These are phyloP conservation scores for Cladosporium oxysporum DNA, from an alignment of 2,329 filamentous ascomycete genomes.

Conservation along the genomic window DNA sequence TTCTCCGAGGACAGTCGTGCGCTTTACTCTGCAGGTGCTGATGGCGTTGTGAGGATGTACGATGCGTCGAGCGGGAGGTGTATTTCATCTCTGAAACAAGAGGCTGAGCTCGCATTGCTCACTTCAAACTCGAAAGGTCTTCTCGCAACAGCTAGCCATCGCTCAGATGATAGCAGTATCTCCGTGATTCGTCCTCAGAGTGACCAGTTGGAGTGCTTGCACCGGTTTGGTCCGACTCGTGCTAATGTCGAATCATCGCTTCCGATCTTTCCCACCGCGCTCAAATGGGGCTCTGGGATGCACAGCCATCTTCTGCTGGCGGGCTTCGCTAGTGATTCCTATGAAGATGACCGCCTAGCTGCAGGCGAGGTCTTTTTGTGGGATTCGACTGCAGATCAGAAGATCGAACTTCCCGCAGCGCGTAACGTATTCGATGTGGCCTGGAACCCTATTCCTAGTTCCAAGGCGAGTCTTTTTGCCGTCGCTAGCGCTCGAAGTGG, in stretches of 20 bases:
- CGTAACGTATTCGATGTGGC: slow-evolving; percentile 60
- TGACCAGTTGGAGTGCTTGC: background rate
- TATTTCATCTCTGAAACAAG: background rate
- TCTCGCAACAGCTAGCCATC: slow-evolving; percentile 52
- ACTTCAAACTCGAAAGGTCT: slow-evolving; percentile 43
- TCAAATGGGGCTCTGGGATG: slow-evolving; percentile 50
- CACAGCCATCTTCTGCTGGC: slow-evolving; percentile 52
- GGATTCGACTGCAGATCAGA: slow-evolving; percentile 47
- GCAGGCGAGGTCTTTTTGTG: slow-evolving; percentile 58
- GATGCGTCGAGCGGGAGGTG: slow-evolving; percentile 18
- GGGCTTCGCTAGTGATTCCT: slow-evolving; percentile 51
- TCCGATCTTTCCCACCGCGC: slow-evolving; percentile 45
- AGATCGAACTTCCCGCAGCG: slow-evolving; percentile 47
- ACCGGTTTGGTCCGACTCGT: slow-evolving; percentile 19
- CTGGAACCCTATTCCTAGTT: slow-evolving; percentile 53
- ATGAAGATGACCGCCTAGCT: slow-evolving; percentile 40
- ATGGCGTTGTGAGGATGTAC: slow-evolving; percentile 50
- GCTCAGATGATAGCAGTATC: slow-evolving; percentile 26
- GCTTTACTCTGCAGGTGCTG: slow-evolving; percentile 53
- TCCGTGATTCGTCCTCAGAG: slow-evolving; percentile 25
- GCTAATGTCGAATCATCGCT: slow-evolving; percentile 29
- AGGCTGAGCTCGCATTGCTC: slow-evolving; percentile 49
- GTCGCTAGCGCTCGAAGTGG: slow-evolving; percentile 51
- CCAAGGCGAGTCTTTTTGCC: slow-evolving; percentile 49
- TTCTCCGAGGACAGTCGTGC: slow-evolving; percentile 46